These are phyloP conservation scores for Neurospora sp. DNA, from an alignment of 495 filamentous ascomycete species.

Conservation along the genomic window DNA sequence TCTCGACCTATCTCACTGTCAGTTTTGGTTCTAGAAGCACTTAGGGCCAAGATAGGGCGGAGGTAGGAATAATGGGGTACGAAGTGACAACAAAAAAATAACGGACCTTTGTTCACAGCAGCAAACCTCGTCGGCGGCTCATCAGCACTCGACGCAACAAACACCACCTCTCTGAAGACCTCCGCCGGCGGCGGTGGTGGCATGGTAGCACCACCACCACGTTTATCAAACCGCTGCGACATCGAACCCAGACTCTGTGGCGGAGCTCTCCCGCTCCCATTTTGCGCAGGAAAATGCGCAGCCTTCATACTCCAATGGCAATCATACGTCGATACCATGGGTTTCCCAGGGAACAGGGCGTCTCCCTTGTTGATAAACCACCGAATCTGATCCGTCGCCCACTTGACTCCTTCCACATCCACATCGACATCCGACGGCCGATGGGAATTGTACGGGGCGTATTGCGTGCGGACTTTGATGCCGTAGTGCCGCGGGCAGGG, in stretches of 20 bases:
- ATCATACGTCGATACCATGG: constrained; percentile 7
- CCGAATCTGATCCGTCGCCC: constrained; percentile 18
- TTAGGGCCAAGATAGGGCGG: not conserved
- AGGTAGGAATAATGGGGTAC: not conserved
- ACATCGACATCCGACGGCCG: constrained; percentile 3
- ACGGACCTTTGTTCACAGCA: constrained; percentile 6
- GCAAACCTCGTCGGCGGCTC: constrained; percentile 9
- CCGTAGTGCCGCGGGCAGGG: constrained; percentile 22
- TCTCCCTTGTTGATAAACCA: constrained; percentile 21
- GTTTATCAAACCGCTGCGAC: not conserved
- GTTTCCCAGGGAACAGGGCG: constrained; percentile 15
- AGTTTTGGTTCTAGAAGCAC: not conserved
- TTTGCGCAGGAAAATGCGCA: constrained; percentile 6
- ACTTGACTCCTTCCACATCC: constrained; percentile 11
- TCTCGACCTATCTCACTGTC: constrained; percentile 3
- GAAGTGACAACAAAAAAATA: not conserved
- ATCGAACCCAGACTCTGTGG: not conserved
- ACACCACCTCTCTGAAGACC: constrained; percentile 13
- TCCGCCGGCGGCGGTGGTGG: not conserved
- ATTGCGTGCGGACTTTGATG: constrained; percentile 13
- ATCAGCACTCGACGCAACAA: constrained; percentile 11
- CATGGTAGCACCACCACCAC: not conserved
- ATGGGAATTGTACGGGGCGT: constrained; percentile 8
- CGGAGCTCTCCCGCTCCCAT: not conserved
- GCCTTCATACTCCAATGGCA: constrained; percentile 16